Percentiles rank a stretch among this genome's conserved stretches.
Evolutionary conservation across 306 rosid species (phyloP).

Genomic region (Glycyrrhiza uralensis): DNA sequence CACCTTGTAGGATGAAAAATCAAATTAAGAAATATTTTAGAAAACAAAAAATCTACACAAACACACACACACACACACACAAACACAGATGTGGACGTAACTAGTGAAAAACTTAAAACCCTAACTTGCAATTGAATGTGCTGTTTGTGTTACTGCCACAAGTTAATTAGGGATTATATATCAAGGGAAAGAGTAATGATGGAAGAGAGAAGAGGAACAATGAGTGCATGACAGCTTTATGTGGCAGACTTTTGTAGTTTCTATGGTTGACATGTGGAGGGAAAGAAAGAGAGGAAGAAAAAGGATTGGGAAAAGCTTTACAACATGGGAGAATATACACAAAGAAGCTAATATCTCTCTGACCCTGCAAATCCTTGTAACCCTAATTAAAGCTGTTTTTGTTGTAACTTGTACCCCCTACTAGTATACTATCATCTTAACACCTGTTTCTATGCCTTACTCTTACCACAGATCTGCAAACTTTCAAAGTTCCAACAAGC

Average conservation of each 20-base stretch:
- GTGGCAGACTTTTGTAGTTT: conserved; percentile 23
- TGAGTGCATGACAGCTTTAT: conserved; percentile 50
- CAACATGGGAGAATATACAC: conserved; percentile 29
- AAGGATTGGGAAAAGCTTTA: not conserved
- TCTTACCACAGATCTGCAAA: conserved; percentile 38
- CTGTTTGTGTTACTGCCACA: not conserved
- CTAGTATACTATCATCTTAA: conserved; percentile 3
- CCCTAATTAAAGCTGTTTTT: conserved; percentile 34
- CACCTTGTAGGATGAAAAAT: not conserved
- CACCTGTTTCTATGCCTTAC: conserved; percentile 33
- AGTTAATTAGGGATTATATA: not conserved
- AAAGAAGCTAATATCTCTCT: conserved; percentile 40
- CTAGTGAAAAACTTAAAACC: conserved; percentile 26
- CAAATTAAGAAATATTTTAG: not conserved
- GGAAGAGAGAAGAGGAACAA: conserved; percentile 28
- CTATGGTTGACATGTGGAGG: conserved; percentile 31
- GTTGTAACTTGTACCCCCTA: not conserved
- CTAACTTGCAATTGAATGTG: conserved; percentile 16
- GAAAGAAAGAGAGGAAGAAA: conserved; percentile 34
- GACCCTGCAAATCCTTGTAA: conserved; percentile 34
- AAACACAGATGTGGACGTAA: too few species aligned
- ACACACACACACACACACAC: too few species aligned
- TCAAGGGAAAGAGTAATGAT: conserved; percentile 35
- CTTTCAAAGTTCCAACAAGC: conserved; percentile 11
- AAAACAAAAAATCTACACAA: too few species aligned